Base-by-base conservation (phyloP, 139 green algal genomes). In the Coelastrella sp. region DNA sequence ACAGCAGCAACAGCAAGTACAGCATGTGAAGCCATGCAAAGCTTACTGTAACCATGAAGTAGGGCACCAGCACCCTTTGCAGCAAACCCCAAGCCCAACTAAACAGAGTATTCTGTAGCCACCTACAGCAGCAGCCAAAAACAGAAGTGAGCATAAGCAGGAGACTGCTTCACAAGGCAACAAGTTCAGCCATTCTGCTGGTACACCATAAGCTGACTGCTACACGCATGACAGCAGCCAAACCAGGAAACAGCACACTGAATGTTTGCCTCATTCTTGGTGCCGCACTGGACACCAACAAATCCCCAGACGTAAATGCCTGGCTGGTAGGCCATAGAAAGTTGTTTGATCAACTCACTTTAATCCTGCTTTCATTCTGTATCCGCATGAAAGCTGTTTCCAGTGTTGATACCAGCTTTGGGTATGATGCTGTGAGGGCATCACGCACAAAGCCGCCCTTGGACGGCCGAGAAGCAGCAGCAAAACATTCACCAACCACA, bases 331-430 rank as follows among this genome's bases (percentile, higher is more conserved):
- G 75, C n/a, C 14, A 49, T 4, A 4, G 22, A 49, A 27, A 24
- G 35, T 49, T 49, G 1, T 49, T 49, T 49, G 35, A 5, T 56
- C 17, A 0, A 27, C 83, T 4, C 83, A 88, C 83, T 66, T 88
- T 88, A 27, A 88, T 58, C 24, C 68, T 80, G 84, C 84, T 98
- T 83, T 99, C 97, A 22, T 91, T 92, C 7, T 84, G 59, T 22
- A 99, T 92, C 0, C 93, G 79, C 8, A 95, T 90, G 5, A 97
- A 92, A 12, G 93, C 91, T 4, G 87, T 84, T 78, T 99, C 96
- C 58, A 99, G 60, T n/a, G 97, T 78, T 0, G 59, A 63, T 8
- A 96, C 93, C 70, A 99, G 94, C 25, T 93, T 92, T 0, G 98
- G 97, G 91, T 96, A 99, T 5, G 89, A 78, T 8, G 85, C 61